Conservation (phyloP, 2,329 filamentous ascomycete genomes). For the Didymella glomerata region DNA sequence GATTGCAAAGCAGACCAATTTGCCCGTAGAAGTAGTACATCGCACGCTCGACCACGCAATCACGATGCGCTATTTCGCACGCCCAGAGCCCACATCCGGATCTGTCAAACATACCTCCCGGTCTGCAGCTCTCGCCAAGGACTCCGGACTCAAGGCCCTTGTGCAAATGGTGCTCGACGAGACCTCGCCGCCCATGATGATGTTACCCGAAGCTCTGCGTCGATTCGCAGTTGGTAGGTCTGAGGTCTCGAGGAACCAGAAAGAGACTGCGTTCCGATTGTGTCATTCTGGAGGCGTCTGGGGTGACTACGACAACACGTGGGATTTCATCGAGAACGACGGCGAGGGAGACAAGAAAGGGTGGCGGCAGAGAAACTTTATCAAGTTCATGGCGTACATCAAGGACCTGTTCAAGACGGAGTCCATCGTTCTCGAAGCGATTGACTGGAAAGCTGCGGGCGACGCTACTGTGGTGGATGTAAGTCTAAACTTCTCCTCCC, state of each 20-base stretch:
- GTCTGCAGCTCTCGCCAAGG: neutral
- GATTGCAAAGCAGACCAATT: neutral
- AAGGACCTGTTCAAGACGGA: conserved; percentile 46
- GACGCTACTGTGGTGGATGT: neutral
- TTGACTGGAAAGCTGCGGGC: conserved; percentile 38
- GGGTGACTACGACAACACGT: neutral
- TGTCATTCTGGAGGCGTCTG: neutral
- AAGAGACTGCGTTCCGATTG: neutral
- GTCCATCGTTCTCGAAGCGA: conserved; percentile 33
- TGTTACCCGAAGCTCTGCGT: neutral
- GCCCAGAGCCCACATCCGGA: neutral
- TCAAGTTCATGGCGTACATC: conserved; percentile 46
- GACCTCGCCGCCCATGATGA: neutral
- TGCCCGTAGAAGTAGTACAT: neutral
- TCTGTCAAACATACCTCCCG: neutral
- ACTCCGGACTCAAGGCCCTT: neutral
- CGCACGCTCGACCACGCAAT: neutral
- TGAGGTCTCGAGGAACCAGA: neutral
- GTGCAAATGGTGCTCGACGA: neutral
- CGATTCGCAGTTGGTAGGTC: neutral
- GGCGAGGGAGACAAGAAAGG: neutral
- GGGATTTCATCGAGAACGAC: neutral
- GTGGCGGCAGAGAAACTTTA: conserved; percentile 5
- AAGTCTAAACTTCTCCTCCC: neutral
- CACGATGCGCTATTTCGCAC: neutral